phyloP scores from a whole-genome alignment of 2,329 filamentous ascomycete genomes.

The Fusarium sp. region DNA sequence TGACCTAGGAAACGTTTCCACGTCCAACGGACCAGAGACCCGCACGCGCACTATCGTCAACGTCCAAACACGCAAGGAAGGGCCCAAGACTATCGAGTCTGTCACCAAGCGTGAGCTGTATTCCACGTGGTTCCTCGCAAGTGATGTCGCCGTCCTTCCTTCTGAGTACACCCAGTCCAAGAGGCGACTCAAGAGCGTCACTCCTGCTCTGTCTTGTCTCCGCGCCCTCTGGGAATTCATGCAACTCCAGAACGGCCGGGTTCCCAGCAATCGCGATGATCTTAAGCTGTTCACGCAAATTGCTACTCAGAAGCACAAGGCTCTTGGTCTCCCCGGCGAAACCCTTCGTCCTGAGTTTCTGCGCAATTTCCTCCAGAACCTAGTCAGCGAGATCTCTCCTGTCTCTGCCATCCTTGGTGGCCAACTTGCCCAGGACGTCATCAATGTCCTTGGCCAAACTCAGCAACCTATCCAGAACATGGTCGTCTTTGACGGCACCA shows the following conservation, averaged over 20 bases:
- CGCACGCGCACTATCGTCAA: conserved; percentile 81
- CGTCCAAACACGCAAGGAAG: conserved; percentile 77
- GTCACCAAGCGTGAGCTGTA: conserved; percentile 94
- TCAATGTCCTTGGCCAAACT: conserved; percentile 90
- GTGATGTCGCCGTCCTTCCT: conserved; percentile 77
- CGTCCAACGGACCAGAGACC: conserved; percentile 73
- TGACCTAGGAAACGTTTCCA: conserved; percentile 80
- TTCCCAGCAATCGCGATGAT: conserved; percentile 72
- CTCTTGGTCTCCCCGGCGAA: conserved; percentile 76
- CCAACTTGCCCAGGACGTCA: conserved; percentile 93
- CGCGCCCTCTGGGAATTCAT: conserved; percentile 90
- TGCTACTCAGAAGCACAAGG: conserved; percentile 81
- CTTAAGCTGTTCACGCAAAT: conserved; percentile 81
- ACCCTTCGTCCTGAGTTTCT: conserved; percentile 79
- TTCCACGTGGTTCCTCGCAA: conserved; percentile 87
- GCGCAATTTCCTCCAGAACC: conserved; percentile 86
- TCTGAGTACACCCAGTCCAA: conserved; percentile 75
- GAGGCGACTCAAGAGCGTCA: conserved; percentile 80
- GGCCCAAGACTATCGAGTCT: conserved; percentile 78
- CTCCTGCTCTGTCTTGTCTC: conserved; percentile 85
- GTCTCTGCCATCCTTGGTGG: conserved; percentile 91
- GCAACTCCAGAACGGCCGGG: conserved; percentile 64
- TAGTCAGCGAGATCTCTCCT: conserved; percentile 85
- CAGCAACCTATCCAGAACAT: conserved; percentile 98
- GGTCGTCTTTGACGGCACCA: conserved; percentile 89